Evolutionary conservation across 2,329 filamentous ascomycete genomes (phyloP), one percentile per base, ranked within the genome.

Genomic region (Aspergillus melleus): DNA sequence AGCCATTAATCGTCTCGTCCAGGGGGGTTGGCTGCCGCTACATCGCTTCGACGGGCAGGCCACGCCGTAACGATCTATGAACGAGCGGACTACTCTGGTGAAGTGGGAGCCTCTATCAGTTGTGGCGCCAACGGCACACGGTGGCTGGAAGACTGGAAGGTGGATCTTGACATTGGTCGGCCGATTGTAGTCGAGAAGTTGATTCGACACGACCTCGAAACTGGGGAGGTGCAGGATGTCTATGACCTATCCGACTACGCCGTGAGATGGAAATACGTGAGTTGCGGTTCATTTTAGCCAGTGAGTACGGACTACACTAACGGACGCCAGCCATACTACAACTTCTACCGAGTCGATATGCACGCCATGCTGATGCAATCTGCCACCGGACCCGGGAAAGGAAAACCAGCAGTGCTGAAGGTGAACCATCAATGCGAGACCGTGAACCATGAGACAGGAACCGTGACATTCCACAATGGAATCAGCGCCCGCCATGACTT

Each of bases 301-400:
- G 19, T 8, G 49, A 42, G 36, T 2, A n/a, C 36, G 36, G 16
- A n/a, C 36, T 14, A 1, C 16, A 6, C 36, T 42, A 6, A n/a
- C 16, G 36, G 14, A 49, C 10, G 2, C 19, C 32, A 54, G 52
- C 11, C 84, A 0, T 88, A 89, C 71, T 86, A 89, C 72, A 88
- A 88, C 85, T 90, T 90, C 65, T 87, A 90, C 68, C 79, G 87
- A 0, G 84, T 88, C 67, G 82, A 89, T 62, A 89, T 90, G 87
- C 88, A 90, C 65, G 70, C 77, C 6, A 89, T 89, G 86, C 72
- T 90, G 24, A 87, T 83, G 76, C 85, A 88, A 20, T 77, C 79
- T 53, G 87, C 87, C 0, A 58, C 85, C 61, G 79, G 81, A 16
- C 22, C 39, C 6, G 66, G 70, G 8, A 77, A 81, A 49, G 86